A percentile compares a stretch with the other conserved stretches of the same genome.
Evolutionary conservation across 225 moss, liverwort and hornwort species (phyloP).

Genomic region (Bryoerythrophyllum caledonicum): DNA sequence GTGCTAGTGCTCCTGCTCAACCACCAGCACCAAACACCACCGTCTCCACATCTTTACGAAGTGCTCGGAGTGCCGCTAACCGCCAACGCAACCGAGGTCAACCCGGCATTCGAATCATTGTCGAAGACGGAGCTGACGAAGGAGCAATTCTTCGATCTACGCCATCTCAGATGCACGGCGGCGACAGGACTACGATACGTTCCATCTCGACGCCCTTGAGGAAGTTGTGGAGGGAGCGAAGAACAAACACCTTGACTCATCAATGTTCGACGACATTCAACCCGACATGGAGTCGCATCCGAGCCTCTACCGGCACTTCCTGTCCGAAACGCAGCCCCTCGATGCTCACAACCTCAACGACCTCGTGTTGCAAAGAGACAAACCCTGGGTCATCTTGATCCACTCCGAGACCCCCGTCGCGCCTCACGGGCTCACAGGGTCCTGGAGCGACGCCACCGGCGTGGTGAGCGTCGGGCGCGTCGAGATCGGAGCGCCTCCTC

Average conservation of each 20-base stretch:
- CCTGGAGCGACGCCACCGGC: constrained; percentile 53
- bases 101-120: constrained; percentile 15
- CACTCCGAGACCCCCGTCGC: constrained; percentile 58
- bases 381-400: constrained; percentile 68
- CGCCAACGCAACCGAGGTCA: constrained; percentile 22
- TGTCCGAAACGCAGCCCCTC: constrained; percentile 43
- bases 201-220: constrained; percentile 54
- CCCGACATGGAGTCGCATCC: neutral
- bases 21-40: neutral
- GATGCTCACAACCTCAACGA: constrained; percentile 51
- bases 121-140: constrained; percentile 9
- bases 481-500: constrained; percentile 56
- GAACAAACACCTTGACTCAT: constrained; percentile 27
- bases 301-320: neutral
- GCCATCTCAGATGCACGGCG: constrained; percentile 61
- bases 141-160: constrained; percentile 39
- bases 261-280: neutral
- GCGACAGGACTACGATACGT: constrained; percentile 72
- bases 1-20: constrained; percentile 29
- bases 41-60: constrained; percentile 31
- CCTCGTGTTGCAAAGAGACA: constrained; percentile 53
- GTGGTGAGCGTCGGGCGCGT: constrained; percentile 68
- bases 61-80: constrained; percentile 29
- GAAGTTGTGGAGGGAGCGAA: constrained; percentile 30
- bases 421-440: constrained; percentile 41